Evolutionary conservation across 2,329 filamentous ascomycete genomes (phyloP).

Genomic region (Albifimbria verrucaria): DNA sequence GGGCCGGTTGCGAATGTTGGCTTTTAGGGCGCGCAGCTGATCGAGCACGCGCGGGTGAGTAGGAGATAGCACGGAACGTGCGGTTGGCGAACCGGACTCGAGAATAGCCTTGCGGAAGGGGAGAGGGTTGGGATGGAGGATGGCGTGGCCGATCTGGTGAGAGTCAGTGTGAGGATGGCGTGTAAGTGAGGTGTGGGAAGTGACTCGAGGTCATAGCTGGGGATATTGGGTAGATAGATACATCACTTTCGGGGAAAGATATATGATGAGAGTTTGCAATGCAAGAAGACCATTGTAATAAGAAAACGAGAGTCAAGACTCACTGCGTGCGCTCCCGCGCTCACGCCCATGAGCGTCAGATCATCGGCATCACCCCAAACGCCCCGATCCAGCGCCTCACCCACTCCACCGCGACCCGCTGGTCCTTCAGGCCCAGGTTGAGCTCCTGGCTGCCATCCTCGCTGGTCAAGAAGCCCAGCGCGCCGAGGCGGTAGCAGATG

Average conservation of each 20-base stretch:
- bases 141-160: slow-evolving; percentile 61
- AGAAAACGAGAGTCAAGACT: slow-evolving; percentile 13
- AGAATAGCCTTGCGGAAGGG: slow-evolving; percentile 53
- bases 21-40: slow-evolving; percentile 40
- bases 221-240: no score
- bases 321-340: slow-evolving; percentile 61
- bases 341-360: slow-evolving; percentile 60
- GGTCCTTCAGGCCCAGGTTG: slow-evolving; percentile 64
- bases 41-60: slow-evolving; percentile 54
- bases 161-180: slow-evolving; percentile 8
- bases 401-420: slow-evolving; percentile 57
- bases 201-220: no score
- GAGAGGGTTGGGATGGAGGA: slow-evolving; percentile 47
- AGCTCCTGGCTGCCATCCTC: slow-evolving; percentile 49
- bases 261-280: no score
- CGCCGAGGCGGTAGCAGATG: slow-evolving; percentile 63
- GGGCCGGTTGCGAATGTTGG: slow-evolving; percentile 2
- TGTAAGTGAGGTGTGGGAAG: no score
- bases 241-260: no score
- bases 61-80: slow-evolving; percentile 49
- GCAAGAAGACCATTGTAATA: no score
- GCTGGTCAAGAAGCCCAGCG: slow-evolving; percentile 64
- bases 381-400: slow-evolving; percentile 54
- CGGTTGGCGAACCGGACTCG: slow-evolving; percentile 55
- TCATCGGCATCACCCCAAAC: slow-evolving; percentile 59